Conservation (phyloP, 1,284 basidiomycete genomes). For the Microbotryum silenes-acaulis region DNA sequence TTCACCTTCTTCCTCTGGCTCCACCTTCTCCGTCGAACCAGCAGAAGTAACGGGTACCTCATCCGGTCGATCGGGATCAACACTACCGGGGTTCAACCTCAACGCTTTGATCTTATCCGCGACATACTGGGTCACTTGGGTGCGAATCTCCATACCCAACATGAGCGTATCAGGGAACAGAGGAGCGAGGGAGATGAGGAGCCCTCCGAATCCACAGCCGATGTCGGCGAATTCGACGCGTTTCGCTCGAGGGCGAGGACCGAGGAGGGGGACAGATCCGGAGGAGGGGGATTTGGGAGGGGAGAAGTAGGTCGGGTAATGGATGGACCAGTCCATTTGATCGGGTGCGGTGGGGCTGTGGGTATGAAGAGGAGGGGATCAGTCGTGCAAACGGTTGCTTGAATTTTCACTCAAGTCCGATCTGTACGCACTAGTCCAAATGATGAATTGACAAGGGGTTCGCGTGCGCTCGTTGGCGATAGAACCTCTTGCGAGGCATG, state of each 20-base stretch:
- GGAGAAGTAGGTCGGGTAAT: slow-evolving; percentile 68
- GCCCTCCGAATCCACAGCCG: slow-evolving; percentile 95
- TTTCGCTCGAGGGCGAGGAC: slow-evolving; percentile 39
- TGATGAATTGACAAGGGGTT: slow-evolving; percentile 97
- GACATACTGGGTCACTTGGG: slow-evolving; percentile 94
- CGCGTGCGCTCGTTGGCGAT: slow-evolving; percentile 93
- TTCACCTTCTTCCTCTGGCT: slow-evolving; percentile 14
- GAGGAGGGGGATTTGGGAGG: not conserved
- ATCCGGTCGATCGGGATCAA: slow-evolving; percentile 29
- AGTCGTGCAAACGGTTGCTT: too few species aligned
- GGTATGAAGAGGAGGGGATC: not conserved
- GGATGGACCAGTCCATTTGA: slow-evolving; percentile 72
- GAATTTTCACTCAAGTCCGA: not conserved
- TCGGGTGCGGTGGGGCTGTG: slow-evolving; percentile 63
- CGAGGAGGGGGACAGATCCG: not conserved
- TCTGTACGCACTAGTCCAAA: slow-evolving; percentile 59
- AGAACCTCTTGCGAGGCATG: slow-evolving; percentile 67
- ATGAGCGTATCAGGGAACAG: slow-evolving; percentile 87
- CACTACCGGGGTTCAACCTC: slow-evolving; percentile 49
- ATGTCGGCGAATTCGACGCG: slow-evolving; percentile 91
- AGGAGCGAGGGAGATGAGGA: slow-evolving; percentile 82
- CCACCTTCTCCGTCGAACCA: not conserved
- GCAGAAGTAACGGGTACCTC: slow-evolving; percentile 21
- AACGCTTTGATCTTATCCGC: slow-evolving; percentile 85
- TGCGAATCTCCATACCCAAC: slow-evolving; percentile 95